Evolutionary conservation across 257 asterid species (phyloP), one percentile per base, ranked within the genome.

Genomic region (Anisodus tanguticus): DNA sequence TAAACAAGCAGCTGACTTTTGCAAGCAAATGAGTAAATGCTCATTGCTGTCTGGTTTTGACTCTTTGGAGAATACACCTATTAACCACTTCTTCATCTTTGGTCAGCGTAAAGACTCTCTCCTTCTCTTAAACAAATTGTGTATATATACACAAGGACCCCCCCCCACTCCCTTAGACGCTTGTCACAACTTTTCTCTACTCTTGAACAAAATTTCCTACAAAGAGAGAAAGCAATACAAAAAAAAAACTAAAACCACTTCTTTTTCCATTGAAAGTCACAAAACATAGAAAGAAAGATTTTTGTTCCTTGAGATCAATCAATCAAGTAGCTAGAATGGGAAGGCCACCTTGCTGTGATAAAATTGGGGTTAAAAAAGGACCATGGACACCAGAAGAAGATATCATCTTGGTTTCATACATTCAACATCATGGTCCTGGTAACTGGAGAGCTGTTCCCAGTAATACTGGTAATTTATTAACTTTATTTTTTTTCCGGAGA

Each of bases 301-400:
- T 66, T 39, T 53, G 6, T 67, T 66, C 9, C 9, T 81, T 5
- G 77, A 63, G 19, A 81, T 79, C 62, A 58, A 26, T 80, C 5
- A 45, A 79, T 39, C 54, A 54, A 17, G 63, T 12, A 74, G 64
- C 13, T 22, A 39, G 31, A 16, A 92, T 93, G 97, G 95, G 95
- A 64, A 90, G 97, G 35, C 93, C 94, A 76, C 93, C 97, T 85
- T 93, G 95, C 83, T 92, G 95, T 47, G 91, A 90, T 54, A 91
- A 89, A 84, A 63, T 82, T 57, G 94, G 94, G 8, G 94, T 93
- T 62, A 92, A 92, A 87, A 93, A 91, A 80, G 95, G 97, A 84
- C 95, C 97, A 53, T 93, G 97, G 97, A 91, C 97, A 16, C 97
- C 97, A 2, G 97, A 93, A 86, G 97, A 93, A 85, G 97, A 93